These are phyloP conservation scores for Botrytis sinoallii DNA, from an alignment of 2,329 filamentous ascomycete genomes.

Conservation along the genomic window DNA sequence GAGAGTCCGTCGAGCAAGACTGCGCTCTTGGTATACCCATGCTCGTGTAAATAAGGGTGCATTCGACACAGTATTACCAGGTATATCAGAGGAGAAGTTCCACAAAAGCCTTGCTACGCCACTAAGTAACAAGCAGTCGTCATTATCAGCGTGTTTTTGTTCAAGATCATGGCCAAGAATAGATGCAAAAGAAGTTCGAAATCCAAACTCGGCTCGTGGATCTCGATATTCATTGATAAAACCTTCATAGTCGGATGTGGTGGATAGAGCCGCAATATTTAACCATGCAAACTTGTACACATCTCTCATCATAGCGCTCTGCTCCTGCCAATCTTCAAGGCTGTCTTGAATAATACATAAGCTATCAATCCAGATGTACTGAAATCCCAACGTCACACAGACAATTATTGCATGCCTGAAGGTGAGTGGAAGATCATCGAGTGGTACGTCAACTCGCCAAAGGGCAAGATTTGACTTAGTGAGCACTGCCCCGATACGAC, in stretches of 20 bases:
- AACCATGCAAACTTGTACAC: slow-evolving; percentile 20
- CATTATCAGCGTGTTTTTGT: not conserved
- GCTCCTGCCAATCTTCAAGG: slow-evolving; percentile 22
- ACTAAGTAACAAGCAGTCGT: not conserved
- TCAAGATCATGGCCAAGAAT: not conserved
- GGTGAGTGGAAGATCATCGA: slow-evolving; percentile 1
- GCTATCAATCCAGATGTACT: slow-evolving; percentile 7
- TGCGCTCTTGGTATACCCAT: not conserved
- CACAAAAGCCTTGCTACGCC: not conserved
- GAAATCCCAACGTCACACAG: not conserved
- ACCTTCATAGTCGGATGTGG: not conserved
- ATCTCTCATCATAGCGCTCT: slow-evolving; percentile 23
- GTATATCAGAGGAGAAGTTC: not conserved
- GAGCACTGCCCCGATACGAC: not conserved
- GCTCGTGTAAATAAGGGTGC: not conserved
- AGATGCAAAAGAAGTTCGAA: not conserved
- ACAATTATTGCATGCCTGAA: not conserved
- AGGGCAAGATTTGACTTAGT: not conserved
- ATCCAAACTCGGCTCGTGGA: not conserved
- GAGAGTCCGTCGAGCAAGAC: not conserved
- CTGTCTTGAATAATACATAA: slow-evolving; percentile 11
- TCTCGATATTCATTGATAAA: not conserved
- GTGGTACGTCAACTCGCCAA: not conserved
- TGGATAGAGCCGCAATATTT: not conserved
- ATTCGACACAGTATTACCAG: not conserved